These are phyloP conservation scores for Sutorius australiensis DNA, from an alignment of 768 basidiomycete species.

Conservation along the genomic window DNA sequence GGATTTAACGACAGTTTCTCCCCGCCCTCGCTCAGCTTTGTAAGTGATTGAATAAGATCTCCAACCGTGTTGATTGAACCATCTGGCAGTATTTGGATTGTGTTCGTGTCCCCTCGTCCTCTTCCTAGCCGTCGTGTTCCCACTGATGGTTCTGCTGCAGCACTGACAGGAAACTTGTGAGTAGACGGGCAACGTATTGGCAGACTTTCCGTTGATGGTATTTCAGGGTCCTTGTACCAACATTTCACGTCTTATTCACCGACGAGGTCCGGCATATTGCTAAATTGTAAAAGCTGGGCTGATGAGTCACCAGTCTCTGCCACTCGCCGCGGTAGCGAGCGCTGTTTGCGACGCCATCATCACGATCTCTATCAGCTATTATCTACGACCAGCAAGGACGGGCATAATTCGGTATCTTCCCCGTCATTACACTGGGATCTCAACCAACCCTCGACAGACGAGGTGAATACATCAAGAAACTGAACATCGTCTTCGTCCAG, in stretches of 20 bases:
- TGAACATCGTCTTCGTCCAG: conserved; percentile 16
- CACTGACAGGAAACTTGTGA: not conserved
- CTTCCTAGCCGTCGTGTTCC: not conserved
- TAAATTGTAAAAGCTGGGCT: not conserved
- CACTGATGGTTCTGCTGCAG: not conserved
- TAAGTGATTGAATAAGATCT: not conserved
- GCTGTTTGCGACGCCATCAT: conserved; percentile 21
- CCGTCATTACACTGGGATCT: not conserved
- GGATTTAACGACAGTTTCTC: conserved; percentile 5
- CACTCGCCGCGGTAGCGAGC: conserved; percentile 10
- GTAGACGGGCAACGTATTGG: not conserved
- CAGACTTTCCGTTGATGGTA: not conserved
- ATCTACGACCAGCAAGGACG: conserved; percentile 10
- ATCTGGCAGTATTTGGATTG: not conserved
- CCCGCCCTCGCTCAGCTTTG: conserved; percentile 8
- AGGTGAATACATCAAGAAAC: conserved; percentile 9
- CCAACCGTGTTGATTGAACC: not conserved
- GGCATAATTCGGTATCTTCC: conserved; percentile 10
- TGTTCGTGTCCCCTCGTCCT: not conserved
- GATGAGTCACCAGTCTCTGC: conserved; percentile 2
- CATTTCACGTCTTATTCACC: not conserved
- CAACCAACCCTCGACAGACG: not conserved
- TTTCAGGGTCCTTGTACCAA: conserved; percentile 12
- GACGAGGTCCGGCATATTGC: conserved; percentile 1
- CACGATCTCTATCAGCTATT: conserved; percentile 14